A percentile compares a stretch with the other conserved stretches of the same genome.
phyloP scores from a whole-genome alignment of 192 early-diverging fungal genomes.

The Coemansia reversa region DNA sequence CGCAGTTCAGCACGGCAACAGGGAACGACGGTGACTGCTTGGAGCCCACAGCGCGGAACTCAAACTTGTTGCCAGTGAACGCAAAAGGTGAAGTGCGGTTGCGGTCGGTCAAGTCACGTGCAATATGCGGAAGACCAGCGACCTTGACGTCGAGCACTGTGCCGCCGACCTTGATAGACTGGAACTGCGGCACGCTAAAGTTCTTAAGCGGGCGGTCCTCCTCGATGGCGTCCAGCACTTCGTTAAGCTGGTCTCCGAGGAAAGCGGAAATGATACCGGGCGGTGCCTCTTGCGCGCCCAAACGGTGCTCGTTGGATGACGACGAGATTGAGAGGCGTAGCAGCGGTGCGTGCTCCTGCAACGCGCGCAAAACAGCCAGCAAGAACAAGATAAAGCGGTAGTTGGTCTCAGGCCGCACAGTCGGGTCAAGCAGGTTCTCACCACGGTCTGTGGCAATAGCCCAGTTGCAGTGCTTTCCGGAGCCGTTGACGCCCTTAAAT shows the following conservation, averaged over 20 bases:
- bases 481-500: constrained; percentile 98
- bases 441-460: constrained; percentile 90
- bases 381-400: constrained; percentile 96
- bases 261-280: constrained; percentile 97
- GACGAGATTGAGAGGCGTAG: constrained; percentile 91
- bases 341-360: constrained; percentile 88
- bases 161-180: constrained; percentile 91
- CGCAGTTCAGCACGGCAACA: constrained; percentile 87
- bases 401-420: constrained; percentile 96
- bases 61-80: constrained; percentile 99
- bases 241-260: constrained; percentile 94
- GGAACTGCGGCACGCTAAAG: constrained; percentile 85
- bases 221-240: constrained; percentile 92
- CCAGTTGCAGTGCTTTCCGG: constrained; percentile 99
- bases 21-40: constrained; percentile 98
- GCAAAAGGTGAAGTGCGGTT: constrained; percentile 99
- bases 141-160: constrained; percentile 95
- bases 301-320: constrained; percentile 96
- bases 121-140: constrained; percentile 83
- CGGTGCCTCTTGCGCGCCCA: constrained; percentile 98
- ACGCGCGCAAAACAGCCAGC: constrained; percentile 85
- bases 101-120: constrained; percentile 97
- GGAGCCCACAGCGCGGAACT: constrained; percentile 99
- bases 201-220: constrained; percentile 82
- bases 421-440: constrained; percentile 96